Evolutionary conservation across 768 basidiomycete genomes (phyloP).

Genomic region (Calocybe cyanea): DNA sequence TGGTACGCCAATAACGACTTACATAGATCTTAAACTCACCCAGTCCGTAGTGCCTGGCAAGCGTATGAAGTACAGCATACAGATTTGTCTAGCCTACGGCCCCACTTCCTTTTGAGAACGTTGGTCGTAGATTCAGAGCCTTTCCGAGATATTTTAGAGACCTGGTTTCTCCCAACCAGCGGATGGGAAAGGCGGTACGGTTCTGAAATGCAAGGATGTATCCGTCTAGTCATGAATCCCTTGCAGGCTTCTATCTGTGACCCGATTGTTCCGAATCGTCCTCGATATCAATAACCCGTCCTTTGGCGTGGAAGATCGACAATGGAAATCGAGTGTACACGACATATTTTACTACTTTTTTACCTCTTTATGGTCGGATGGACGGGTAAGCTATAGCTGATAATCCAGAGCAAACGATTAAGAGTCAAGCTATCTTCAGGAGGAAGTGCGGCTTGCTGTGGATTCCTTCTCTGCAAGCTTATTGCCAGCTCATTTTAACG

Average conservation of each 20-base stretch:
- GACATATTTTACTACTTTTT: constrained; percentile 63
- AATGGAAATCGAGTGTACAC: constrained; percentile 62
- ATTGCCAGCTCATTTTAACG: constrained; percentile 61
- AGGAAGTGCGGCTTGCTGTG: constrained; percentile 60
- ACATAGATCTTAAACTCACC: background rate
- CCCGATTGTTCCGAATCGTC: constrained; percentile 60
- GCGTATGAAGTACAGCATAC: constrained; percentile 60
- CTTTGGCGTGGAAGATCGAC: constrained; percentile 58
- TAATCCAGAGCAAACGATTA: background rate
- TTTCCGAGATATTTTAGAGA: constrained; percentile 47
- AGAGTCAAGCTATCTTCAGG: constrained; percentile 36
- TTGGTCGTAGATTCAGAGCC: constrained; percentile 63
- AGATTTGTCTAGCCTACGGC: constrained; percentile 51
- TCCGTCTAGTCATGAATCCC: background rate
- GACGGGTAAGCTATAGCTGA: constrained; percentile 37
- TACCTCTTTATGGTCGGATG: constrained; percentile 58
- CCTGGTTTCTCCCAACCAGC: constrained; percentile 29
- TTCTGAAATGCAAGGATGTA: background rate
- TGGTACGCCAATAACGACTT: constrained; percentile 41
- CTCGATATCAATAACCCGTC: constrained; percentile 62
- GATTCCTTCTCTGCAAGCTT: constrained; percentile 58
- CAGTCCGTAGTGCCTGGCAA: constrained; percentile 53
- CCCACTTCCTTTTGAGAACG: constrained; percentile 52
- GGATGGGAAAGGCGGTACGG: constrained; percentile 52
- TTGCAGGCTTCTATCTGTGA: constrained; percentile 46